Evolutionary conservation across 352 stramenopile species (phyloP).

Genomic region (Phytophthora multivora): DNA sequence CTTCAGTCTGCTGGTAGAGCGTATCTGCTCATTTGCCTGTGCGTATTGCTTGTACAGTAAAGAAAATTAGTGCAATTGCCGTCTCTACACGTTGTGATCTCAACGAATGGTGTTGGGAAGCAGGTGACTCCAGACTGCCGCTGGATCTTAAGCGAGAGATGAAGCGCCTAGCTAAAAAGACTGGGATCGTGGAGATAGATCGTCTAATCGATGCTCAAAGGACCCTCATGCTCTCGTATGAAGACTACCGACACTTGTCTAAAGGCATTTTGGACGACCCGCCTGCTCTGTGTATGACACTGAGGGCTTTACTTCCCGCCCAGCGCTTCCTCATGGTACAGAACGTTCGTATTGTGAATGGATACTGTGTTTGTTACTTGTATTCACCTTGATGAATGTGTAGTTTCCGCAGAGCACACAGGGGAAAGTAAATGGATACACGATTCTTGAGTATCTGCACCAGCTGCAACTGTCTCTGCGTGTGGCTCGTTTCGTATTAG

Average conservation of each 20-base stretch:
- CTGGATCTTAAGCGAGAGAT: conserved; percentile 22
- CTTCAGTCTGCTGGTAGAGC: conserved; percentile 19
- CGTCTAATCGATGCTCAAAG: conserved; percentile 36
- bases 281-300: conserved; percentile 10
- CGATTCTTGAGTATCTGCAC: conserved; percentile 55
- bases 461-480: conserved; percentile 43
- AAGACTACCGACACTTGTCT: conserved; percentile 37
- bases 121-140: conserved; percentile 2
- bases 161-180: conserved; percentile 14
- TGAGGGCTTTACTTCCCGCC: conserved; percentile 36
- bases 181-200: conserved; percentile 44
- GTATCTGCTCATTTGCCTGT: conserved; percentile 28
- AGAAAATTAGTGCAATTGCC: not conserved
- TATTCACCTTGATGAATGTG: not conserved
- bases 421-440: conserved; percentile 42
- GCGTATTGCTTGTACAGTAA: not conserved
- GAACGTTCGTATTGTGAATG: not conserved
- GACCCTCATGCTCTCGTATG: conserved; percentile 49
- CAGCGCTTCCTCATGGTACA: conserved; percentile 55
- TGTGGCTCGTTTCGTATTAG: conserved; percentile 19
- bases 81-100: not conserved
- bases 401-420: conserved; percentile 48
- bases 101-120: not conserved
- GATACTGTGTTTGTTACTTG: not conserved
- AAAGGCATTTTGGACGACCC: conserved; percentile 15